A percentile compares a stretch with the other conserved stretches of the same genome.
These are phyloP conservation scores for Agapanthus africanus DNA, from an alignment of 106 monocot genomes.

Conservation along the genomic window DNA sequence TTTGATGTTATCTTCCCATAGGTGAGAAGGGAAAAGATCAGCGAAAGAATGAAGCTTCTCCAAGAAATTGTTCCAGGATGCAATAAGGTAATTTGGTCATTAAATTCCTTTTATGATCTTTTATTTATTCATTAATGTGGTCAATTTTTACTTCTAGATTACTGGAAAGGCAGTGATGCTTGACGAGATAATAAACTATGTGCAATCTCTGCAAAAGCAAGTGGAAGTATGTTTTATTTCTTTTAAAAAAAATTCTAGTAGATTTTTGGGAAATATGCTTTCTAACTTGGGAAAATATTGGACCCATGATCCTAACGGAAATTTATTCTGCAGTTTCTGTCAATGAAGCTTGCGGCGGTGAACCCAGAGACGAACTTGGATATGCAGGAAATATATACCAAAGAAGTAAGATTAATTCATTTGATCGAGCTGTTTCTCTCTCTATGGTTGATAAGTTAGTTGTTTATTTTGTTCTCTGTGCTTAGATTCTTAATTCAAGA, in stretches of 20 bases:
- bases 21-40: slow-evolving; percentile 90
- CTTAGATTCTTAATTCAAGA: slow-evolving; percentile 5
- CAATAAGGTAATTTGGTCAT: slow-evolving; percentile 44
- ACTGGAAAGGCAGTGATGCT: slow-evolving; percentile 71
- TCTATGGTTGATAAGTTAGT: neutral
- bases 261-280: neutral
- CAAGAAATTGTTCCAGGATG: slow-evolving; percentile 95
- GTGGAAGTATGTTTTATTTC: slow-evolving; percentile 15
- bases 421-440: neutral
- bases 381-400: slow-evolving; percentile 36
- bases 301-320: neutral
- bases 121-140: neutral
- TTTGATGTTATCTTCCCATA: slow-evolving; percentile 8
- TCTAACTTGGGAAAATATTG: too few relatives aligned
- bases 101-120: neutral
- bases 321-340: slow-evolving; percentile 42
- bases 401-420: slow-evolving; percentile 39
- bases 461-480: neutral
- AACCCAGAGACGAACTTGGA: slow-evolving; percentile 55
- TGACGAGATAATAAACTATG: slow-evolving; percentile 77
- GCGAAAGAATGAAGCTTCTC: slow-evolving; percentile 85
- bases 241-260: neutral
- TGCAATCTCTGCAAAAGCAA: slow-evolving; percentile 23
- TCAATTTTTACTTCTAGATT: slow-evolving; percentile 21
- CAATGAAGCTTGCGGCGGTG: slow-evolving; percentile 72